Conservation (phyloP, 139 green algal genomes). For the Chlorella sorokiniana region DNA sequence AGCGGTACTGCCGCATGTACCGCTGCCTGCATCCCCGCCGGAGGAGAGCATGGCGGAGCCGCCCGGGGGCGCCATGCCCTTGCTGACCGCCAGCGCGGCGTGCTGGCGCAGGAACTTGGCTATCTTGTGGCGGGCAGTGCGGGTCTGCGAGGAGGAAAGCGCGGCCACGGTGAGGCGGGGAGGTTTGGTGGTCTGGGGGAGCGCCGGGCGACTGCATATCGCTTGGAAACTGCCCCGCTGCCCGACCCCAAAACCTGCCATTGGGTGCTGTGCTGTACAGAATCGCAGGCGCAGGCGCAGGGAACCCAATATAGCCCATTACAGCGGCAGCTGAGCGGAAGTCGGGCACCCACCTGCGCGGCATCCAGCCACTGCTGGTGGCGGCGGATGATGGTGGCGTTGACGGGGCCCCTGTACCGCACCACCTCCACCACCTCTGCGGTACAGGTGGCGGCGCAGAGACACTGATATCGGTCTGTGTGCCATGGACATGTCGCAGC, state of each 20-base stretch:
- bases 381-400: conserved; percentile 39
- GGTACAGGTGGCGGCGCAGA: neutral
- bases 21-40: too few species aligned
- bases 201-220: too few species aligned
- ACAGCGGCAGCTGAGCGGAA: neutral
- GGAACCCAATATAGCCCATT: neutral
- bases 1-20: too few species aligned
- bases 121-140: conserved; percentile 71
- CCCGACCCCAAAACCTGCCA: too few species aligned
- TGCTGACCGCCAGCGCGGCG: conserved; percentile 29
- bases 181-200: too few species aligned
- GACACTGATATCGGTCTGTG: too few species aligned
- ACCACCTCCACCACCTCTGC: conserved; percentile 87
- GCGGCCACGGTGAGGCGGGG: neutral
- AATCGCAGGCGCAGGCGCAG: too few species aligned
- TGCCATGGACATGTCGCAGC: too few species aligned
- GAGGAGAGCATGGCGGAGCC: neutral
- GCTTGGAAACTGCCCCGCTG: too few species aligned
- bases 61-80: conserved; percentile 11
- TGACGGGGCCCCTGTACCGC: conserved; percentile 53
- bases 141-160: conserved; percentile 33
- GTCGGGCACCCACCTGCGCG: conserved; percentile 14
- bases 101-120: conserved; percentile 69
- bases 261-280: too few species aligned
- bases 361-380: conserved; percentile 55